Percentiles rank a stretch among this genome's conserved stretches.
These are phyloP conservation scores for Cryptococcus sp. DNA, from an alignment of 1,284 basidiomycete species.

Conservation along the genomic window DNA sequence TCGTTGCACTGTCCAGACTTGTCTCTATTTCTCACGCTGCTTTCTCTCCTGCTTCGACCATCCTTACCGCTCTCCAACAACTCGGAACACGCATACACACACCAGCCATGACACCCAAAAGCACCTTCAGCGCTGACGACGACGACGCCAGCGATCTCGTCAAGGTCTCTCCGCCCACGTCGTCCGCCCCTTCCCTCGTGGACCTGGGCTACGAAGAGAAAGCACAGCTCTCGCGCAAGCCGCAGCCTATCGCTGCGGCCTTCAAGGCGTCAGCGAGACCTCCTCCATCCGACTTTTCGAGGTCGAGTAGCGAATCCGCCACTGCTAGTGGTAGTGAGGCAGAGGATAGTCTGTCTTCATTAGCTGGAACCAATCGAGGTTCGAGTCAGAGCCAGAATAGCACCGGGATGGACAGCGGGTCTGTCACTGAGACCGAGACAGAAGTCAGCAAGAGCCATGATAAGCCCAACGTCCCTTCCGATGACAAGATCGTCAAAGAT, in stretches of 20 bases:
- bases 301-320: not conserved
- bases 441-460: not conserved
- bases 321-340: not conserved
- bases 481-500: slow-evolving; percentile 14
- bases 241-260: not conserved
- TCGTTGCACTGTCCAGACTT: too few relatives aligned
- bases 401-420: not conserved
- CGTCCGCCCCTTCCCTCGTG: not conserved
- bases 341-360: not conserved
- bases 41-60: not conserved
- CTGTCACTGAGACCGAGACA: not conserved
- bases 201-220: slow-evolving; percentile 1
- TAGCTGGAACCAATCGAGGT: not conserved
- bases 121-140: not conserved
- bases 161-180: slow-evolving; percentile 20
- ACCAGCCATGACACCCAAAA: not conserved
- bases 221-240: not conserved
- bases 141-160: slow-evolving; percentile 20
- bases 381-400: not conserved
- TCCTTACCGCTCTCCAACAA: not conserved
- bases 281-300: not conserved
- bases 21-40: not conserved
- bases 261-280: not conserved
- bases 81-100: not conserved
- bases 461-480: slow-evolving; percentile 7